Evolutionary conservation across 2,329 filamentous ascomycete genomes (phyloP).

Genomic region (Colletotrichum truncatum): DNA sequence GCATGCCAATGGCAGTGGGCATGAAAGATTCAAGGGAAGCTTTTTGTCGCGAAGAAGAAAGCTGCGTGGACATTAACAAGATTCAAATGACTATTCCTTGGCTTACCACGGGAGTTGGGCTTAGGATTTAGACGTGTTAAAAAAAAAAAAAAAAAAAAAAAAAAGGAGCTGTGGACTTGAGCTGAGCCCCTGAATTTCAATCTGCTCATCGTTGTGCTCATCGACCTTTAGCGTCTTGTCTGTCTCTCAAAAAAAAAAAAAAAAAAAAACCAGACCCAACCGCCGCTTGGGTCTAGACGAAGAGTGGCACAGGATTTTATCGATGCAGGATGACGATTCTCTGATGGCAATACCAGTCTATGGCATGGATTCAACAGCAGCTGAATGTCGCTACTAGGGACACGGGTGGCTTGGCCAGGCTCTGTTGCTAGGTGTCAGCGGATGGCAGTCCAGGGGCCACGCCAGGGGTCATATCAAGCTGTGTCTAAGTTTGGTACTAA

Average conservation of each 20-base stretch:
- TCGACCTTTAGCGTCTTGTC: constrained; percentile 5
- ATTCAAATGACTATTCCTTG: neutral
- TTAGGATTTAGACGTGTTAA: too few species aligned
- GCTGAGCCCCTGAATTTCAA: constrained; percentile 10
- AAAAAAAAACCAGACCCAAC: neutral
- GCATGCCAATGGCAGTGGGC: neutral
- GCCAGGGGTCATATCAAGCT: constrained; percentile 22
- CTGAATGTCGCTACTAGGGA: constrained; percentile 8
- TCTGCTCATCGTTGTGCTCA: neutral
- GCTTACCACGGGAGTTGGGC: neutral
- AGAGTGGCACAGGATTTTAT: constrained; percentile 25
- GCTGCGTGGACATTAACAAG: neutral
- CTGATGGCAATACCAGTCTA: constrained; percentile 22
- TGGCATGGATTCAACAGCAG: neutral
- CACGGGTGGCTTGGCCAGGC: constrained; percentile 4
- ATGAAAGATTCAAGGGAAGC: neutral
- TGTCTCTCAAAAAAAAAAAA: constrained; percentile 12
- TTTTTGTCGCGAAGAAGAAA: neutral
- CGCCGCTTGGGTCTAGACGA: constrained; percentile 10
- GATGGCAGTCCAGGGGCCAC: constrained; percentile 9
- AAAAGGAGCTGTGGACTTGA: neutral
- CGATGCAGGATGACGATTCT: constrained; percentile 18
- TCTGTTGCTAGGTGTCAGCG: constrained; percentile 7
- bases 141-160: neutral
- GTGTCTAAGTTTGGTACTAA: constrained; percentile 29